phyloP scores from a whole-genome alignment of 106 monocot genomes.

The Platanthera zijinensis region DNA sequence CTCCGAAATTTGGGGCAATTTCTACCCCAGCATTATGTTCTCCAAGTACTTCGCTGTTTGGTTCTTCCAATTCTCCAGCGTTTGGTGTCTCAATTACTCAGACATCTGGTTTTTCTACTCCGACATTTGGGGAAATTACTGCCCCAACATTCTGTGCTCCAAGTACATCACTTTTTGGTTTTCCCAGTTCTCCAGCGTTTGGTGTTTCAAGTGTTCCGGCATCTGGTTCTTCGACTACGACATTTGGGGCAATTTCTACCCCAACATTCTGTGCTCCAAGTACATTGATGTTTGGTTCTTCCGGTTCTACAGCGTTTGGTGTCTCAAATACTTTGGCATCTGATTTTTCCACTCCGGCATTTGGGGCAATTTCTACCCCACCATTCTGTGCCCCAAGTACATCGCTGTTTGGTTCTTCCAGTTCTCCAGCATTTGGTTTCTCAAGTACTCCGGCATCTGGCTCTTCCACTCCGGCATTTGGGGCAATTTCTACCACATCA shows the following conservation, averaged over 20 bases:
- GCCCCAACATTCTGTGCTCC: too few relatives aligned
- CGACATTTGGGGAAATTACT: too few relatives aligned
- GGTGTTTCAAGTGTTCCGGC: too few relatives aligned
- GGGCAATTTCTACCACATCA: constrained; percentile 22
- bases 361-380: constrained; percentile 36
- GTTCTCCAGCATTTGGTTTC: constrained; percentile 23
- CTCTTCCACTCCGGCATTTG: constrained; percentile 19
- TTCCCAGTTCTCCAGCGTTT: too few relatives aligned
- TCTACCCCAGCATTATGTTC: too few relatives aligned
- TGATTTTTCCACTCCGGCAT: constrained; percentile 29
- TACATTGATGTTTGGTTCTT: constrained; percentile 35
- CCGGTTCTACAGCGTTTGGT: constrained; percentile 45
- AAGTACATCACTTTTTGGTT: too few relatives aligned
- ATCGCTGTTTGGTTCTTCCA: constrained; percentile 44
- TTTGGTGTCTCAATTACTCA: too few relatives aligned
- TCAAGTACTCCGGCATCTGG: constrained; percentile 20
- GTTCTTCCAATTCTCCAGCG: too few relatives aligned
- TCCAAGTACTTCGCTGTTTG: too few relatives aligned
- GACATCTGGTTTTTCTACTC: too few relatives aligned
- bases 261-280: constrained; percentile 54
- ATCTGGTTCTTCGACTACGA: background rate
- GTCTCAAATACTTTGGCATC: constrained; percentile 19
- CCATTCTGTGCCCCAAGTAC: constrained; percentile 43
- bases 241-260: constrained; percentile 40
- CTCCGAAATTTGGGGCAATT: too few relatives aligned